Percentiles rank a stretch among this genome's conserved stretches.
Conservation (phyloP, 805 yeast genomes). For the Yarrowia deformans region DNA sequence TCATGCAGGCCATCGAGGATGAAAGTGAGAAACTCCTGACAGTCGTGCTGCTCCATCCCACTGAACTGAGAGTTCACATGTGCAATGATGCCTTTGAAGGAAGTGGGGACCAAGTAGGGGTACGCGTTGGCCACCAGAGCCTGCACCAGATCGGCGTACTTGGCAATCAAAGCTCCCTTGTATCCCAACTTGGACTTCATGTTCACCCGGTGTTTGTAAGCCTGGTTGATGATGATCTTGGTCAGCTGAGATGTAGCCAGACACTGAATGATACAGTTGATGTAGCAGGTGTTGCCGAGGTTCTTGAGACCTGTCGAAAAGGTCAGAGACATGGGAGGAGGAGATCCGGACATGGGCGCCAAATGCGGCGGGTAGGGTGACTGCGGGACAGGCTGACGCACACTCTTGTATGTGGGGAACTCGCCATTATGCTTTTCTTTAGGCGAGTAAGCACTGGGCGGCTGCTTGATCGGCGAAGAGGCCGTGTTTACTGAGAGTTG, state of each 20-base stretch:
- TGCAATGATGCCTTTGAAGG: constrained; percentile 73
- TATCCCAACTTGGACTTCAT: constrained; percentile 77
- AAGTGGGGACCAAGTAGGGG: constrained; percentile 62
- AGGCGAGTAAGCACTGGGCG: constrained; percentile 34
- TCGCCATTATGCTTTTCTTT: constrained; percentile 24
- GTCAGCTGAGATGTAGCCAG: constrained; percentile 70
- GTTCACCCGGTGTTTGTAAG: constrained; percentile 73
- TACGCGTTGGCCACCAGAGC: constrained; percentile 61
- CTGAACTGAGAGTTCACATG: constrained; percentile 68
- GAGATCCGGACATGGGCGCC: constrained; percentile 28
- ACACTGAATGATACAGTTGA: constrained; percentile 91
- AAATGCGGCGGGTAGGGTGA: constrained; percentile 27
- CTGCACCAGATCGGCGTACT: constrained; percentile 66
- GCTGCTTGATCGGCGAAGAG: constrained; percentile 29
- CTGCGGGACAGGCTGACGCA: constrained; percentile 18
- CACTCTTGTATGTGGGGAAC: constrained; percentile 17
- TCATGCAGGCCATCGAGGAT: constrained; percentile 81
- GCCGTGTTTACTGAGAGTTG: constrained; percentile 31
- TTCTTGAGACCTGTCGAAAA: constrained; percentile 77
- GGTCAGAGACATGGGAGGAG: constrained; percentile 44
- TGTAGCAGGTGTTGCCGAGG: constrained; percentile 90
- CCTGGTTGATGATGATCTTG: constrained; percentile 64
- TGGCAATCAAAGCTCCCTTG: constrained; percentile 75
- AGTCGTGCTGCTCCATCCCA: constrained; percentile 80
- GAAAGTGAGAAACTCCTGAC: constrained; percentile 80